Base-by-base conservation (phyloP, 805 yeast genomes). In the Sugiyamaella valdiviana region DNA sequence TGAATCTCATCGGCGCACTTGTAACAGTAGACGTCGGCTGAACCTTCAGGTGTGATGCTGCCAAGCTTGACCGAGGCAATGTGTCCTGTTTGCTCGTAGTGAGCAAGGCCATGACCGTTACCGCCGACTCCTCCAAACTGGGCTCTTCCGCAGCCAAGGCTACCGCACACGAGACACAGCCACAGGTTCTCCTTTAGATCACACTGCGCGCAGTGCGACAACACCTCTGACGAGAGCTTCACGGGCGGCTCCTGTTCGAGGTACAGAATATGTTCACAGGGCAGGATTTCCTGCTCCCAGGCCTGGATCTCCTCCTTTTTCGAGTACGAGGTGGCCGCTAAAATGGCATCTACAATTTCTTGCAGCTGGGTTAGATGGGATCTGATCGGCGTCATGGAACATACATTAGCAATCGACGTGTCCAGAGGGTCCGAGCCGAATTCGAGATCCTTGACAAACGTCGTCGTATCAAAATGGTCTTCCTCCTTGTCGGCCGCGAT, bases 111-210 rank as follows among this genome's bases (percentile, higher is more conserved):
- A 64, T 93, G 99, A 0, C 95, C 82, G 61, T 91, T 80, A 5
- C 99, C 99, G n/a, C 89, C 83, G 10, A 85, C 79, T 20, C 95
- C 91, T 32, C 98, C 99, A 61, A 85, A 87, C 65, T 93, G 99
- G 26, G 82, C 81, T 55, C 99, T 73, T 5, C 99, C 99, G 68
- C 99, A 93, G 3, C 96, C 96, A 9, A 89, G 58, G n/a, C 76
- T 69, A 1, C 99, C 99, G 74, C 99, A 93, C 43, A 77, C 77
- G 41, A 93, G 67, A 69, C 99, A 93, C 15, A 93, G 72, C 99
- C 99, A 93, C 42, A 93, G 67, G 62, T 93, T 93, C 55, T 82
- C 85, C 24, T 67, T 65, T 54, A 93, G 70, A 1, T 67, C 73
- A 51, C 76, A 71, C n/a, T 51, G 38, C 10, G 63, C 40, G 50